These are phyloP conservation scores for Kurtzmaniella fragi DNA, from an alignment of 805 yeast species.

Conservation along the genomic window DNA sequence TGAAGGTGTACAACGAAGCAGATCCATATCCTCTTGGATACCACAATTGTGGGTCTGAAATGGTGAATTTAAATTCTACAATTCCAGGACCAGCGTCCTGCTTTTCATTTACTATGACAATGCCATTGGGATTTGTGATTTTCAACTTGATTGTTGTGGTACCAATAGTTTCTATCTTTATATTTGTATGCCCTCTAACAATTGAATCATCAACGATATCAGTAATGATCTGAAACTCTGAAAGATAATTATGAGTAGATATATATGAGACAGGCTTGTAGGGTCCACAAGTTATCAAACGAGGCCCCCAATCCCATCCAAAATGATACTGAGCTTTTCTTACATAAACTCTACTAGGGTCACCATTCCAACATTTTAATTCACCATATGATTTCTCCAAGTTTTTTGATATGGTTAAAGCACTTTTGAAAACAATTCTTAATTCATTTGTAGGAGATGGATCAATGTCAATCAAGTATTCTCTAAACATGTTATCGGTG, in stretches of 20 bases:
- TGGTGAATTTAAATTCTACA: constrained; percentile 12
- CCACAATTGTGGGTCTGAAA: constrained; percentile 39
- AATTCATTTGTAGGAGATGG: constrained; percentile 22
- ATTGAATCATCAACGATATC: too few relatives aligned
- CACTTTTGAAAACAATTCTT: constrained; percentile 33
- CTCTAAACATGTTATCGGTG: constrained; percentile 41
- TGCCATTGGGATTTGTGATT: too few relatives aligned
- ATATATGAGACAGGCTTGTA: constrained; percentile 29
- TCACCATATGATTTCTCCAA: constrained; percentile 26
- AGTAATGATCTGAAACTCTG: too few relatives aligned
- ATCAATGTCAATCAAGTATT: constrained; percentile 18
- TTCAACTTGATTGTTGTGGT: too few relatives aligned
- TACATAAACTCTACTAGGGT: constrained; percentile 36
- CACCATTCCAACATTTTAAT: constrained; percentile 36
- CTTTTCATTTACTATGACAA: too few relatives aligned
- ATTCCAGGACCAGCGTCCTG: constrained; percentile 6
- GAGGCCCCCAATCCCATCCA: constrained; percentile 59
- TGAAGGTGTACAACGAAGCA: constrained; percentile 27
- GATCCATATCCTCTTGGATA: constrained; percentile 35
- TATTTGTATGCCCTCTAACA: too few relatives aligned
- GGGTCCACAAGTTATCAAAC: constrained; percentile 41
- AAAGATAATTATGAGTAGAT: too few relatives aligned
- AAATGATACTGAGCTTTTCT: constrained; percentile 51
- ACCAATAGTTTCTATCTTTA: too few relatives aligned
- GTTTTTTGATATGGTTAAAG: constrained; percentile 26